phyloP scores from a whole-genome alignment of 306 rosid species.

The barrel medic (Medicago truncatula) region DNA sequence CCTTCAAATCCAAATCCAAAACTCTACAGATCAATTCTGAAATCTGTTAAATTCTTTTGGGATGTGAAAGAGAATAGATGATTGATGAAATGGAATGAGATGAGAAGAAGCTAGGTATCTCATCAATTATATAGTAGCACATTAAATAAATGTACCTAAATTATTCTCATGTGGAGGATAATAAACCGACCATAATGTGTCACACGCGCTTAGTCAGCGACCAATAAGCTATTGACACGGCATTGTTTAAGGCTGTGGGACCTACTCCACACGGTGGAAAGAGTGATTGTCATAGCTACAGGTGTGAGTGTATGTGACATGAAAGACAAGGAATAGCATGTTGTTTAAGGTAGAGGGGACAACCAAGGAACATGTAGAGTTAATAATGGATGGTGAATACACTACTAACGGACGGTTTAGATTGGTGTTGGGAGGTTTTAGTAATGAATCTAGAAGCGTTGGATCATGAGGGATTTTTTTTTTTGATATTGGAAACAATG shows the following conservation, averaged over 20 bases:
- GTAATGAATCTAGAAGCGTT: background rate
- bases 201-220: constrained; percentile 48
- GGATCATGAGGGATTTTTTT: background rate
- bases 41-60: background rate
- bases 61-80: background rate
- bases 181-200: constrained; percentile 23
- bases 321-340: constrained; percentile 48
- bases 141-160: background rate
- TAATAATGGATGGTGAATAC: constrained; percentile 39
- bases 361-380: constrained; percentile 49
- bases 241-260: background rate
- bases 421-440: constrained; percentile 14
- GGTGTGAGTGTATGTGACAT: constrained; percentile 41
- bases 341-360: constrained; percentile 55
- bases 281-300: constrained; percentile 23
- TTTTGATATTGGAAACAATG: background rate
- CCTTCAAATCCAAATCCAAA: constrained; percentile 9
- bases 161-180: constrained; percentile 34
- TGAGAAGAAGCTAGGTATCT: background rate
- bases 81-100: constrained; percentile 18
- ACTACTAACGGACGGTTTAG: constrained; percentile 45
- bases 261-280: constrained; percentile 17
- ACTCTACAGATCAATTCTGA: background rate
- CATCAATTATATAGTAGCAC: constrained; percentile 47
- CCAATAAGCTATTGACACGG: constrained; percentile 47